Base-by-base conservation (phyloP, 148 eudicot species). In the Persicaria maculosa region DNA sequence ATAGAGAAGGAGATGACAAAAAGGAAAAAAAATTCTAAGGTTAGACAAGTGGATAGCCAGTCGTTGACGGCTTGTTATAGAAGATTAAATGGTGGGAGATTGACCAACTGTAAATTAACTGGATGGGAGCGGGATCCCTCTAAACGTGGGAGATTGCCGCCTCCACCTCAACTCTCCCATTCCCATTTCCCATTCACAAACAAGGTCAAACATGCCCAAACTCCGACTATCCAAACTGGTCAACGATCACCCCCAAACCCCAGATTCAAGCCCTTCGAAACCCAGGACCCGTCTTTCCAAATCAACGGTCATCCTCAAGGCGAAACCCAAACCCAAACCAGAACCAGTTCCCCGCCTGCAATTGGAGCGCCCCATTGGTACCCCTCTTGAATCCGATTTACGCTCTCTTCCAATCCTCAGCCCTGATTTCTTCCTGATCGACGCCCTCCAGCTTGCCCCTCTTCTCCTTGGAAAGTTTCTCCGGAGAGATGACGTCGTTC, bases 361-460 rank as follows among this genome's bases (percentile, higher is more conserved):
- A 44, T 72, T 67, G 5, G 83, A 80, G 19, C 75, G 50, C 3
- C 75, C 86, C 9, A 70, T 81, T 73, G 36, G 53, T 1, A 68
- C 46, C 44, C 67, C 14, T 65, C 67, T 45, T 3, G 71, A 77
- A 17, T 52, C 73, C 53, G 74, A 74, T 77, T 64, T n/a, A 17
- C 80, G 72, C 22, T 85, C 81, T 61, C 22, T 61, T n/a, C 68
- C 79, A 4, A 77, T 84, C 57, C 74, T 93, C 78, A 72, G 72
- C 6, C 74, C 78, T 31, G 88, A 86, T 50, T 94, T 88, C 67
- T 94, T 61, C 79, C 86, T 81, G 74, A 82, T 94, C 64, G 98
- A 92, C 75, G 93, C 98, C 22, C 92, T 94, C 65, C 88, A 94
- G n/a, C 98, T 94, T 68, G 98, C 98, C 31, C 97, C 98, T 0